Evolutionary conservation across 441 rosid species (phyloP), one percentile per base, ranked within the genome.

Genomic region (Adansonia grandidieri): DNA sequence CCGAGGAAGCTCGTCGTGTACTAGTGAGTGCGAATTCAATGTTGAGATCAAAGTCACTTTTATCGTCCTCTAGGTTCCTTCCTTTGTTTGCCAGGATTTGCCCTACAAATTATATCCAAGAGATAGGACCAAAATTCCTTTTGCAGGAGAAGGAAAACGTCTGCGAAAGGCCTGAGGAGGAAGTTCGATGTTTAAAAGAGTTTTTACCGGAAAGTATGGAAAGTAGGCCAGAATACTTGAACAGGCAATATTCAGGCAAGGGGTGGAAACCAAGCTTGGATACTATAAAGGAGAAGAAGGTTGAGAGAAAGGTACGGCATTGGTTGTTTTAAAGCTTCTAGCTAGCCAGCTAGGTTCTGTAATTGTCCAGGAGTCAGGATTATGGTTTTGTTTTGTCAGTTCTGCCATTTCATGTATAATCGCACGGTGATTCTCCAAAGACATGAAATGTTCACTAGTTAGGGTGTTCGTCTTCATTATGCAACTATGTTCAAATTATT

Each of bases 211-310:
- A 89, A 65, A 73, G 62, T 44, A 19, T 67, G 48, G 91, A 84
- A n/a, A 78, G 76, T 0, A 76, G 80, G 75, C 84, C 90, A 73
- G 96, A 90, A 76, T 90, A 83, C 83, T 77, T 95, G 86, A 92
- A 88, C 78, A 53, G 90, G 85, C 88, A 89, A 65, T 11, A 89
- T 44, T 93, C 97, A 6, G 97, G 97, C 20, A 95, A 87, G 82
- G 91, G 93, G 9, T 95, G 98, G 98, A 93, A 85, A 79, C 98
- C 97, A 42, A 91, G 90, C 78, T 79, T 95, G 89, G 96, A 92
- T 72, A 90, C 98, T 0, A 95, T 95, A 15, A 85, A 75, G 42
- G 97, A 95, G 90, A 93, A 86, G 88, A 88, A 86, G 77, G 58
- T 83, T 53, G 84, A 88, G 85, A 89, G 77, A 79, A 90, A 82